Base-by-base conservation (phyloP, 345 rosid species). In the Melaleuca alternifolia region DNA sequence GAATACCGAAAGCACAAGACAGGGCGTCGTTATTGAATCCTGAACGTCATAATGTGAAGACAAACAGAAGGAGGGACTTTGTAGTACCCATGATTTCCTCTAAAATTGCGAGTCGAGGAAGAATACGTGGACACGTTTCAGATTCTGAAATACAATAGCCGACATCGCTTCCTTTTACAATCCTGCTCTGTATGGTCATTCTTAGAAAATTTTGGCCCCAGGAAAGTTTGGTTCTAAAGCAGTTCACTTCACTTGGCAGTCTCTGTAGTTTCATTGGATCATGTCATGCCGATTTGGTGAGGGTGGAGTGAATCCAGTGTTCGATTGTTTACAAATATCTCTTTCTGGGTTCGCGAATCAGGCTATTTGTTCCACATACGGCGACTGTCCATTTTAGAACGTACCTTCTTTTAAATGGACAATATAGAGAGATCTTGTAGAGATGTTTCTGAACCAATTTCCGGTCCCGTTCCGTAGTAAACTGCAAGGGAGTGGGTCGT, bases 41-140 rank as follows among this genome's bases (percentile, higher is more conserved):
- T 5, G 33, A 50, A 13, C 48, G 28, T 28, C 76, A 37, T 23
- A 52, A 33, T 44, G 44, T 21, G 46, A 44, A 24, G 59, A 16
- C 11, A 77, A 82, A 61, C 57, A 87, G 46, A 52, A 84, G 84
- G 54, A 71, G 26, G 41, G 46, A 41, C 75, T 83, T 48, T 87
- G 9, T 89, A 57, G 86, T 33, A 85, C 71, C 44, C 21, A 50
- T 23, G 89, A 57, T 62, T 23, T 28, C 52, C 41, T 61, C 21
- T 26, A 57, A 54, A 79, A n/a, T 52, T 23, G 41, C 11, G 54
- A 79, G 6, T 50, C 87, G 53, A 33, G 89, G 88, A 59, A 93
- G 88, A 91, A 87, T 89, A 83, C 59, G 87, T 59, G 90, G 91
- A 48, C 90, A 86, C 79, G 88, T 88, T 46, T 89, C 91, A 15